Evolutionary conservation across 352 stramenopile species (phyloP).

Genomic region (Phytophthora cactorum): DNA sequence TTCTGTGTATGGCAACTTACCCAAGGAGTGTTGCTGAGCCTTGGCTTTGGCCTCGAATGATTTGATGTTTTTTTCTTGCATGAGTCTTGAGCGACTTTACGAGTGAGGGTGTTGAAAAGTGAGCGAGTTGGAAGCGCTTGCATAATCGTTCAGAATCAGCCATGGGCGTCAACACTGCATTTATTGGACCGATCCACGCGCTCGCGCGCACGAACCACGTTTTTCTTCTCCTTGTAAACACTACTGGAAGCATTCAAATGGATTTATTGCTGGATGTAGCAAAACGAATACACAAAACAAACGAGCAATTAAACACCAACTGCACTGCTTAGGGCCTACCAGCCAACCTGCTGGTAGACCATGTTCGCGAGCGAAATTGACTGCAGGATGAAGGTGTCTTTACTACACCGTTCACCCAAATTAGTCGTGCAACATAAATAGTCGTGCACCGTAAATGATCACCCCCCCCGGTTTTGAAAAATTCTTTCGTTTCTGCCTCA

Average conservation of each 20-base stretch:
- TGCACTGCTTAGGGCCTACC: no score
- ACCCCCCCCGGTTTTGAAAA: no score
- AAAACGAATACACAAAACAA: no score
- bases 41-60: conserved; percentile 3
- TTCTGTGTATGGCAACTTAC: background rate
- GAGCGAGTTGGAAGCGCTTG: background rate
- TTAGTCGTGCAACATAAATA: no score
- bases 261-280: background rate
- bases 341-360: no score
- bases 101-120: conserved; percentile 8
- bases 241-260: background rate
- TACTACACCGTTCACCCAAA: no score
- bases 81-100: conserved; percentile 10
- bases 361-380: no score
- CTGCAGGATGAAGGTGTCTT: no score
- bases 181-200: conserved; percentile 22
- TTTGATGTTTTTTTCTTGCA: background rate
- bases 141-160: conserved; percentile 15
- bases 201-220: background rate
- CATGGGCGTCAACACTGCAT: conserved; percentile 15
- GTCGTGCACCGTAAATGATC: no score
- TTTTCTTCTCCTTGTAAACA: background rate
- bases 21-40: background rate
- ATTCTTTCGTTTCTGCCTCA: no score
- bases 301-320: no score